Evolutionary conservation across 2,329 filamentous ascomycete species (phyloP).

Genomic region (Apiospora marii): DNA sequence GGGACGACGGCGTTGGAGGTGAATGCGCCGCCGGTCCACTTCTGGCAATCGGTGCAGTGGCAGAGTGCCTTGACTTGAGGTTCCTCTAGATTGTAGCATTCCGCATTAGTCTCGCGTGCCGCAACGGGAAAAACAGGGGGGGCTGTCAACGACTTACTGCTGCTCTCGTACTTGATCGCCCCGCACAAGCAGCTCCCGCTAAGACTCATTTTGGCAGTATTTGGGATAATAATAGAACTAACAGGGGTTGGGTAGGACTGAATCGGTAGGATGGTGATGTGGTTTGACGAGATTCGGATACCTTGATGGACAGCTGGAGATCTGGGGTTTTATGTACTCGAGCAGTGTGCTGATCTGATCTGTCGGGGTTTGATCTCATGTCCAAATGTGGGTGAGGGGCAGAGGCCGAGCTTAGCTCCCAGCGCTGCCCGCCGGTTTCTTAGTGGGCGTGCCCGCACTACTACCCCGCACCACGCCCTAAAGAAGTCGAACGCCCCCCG

Average conservation of each 20-base stretch:
- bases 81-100: not conserved
- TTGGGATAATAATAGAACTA: not conserved
- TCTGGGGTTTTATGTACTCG: slow-evolving; percentile 1
- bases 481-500: not conserved
- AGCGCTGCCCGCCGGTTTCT: not conserved
- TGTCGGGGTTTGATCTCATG: not conserved
- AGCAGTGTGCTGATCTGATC: not conserved
- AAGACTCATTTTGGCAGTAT: not conserved
- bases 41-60: slow-evolving; percentile 21
- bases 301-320: slow-evolving; percentile 3
- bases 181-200: slow-evolving; percentile 13
- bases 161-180: not conserved
- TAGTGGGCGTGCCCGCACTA: not conserved
- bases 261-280: not conserved
- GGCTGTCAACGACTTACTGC: too few relatives aligned
- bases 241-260: too few relatives aligned
- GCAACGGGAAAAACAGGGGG: too few relatives aligned
- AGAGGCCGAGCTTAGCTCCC: not conserved
- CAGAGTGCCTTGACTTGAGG: not conserved
- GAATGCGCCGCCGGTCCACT: slow-evolving; percentile 60
- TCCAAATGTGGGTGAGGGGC: not conserved
- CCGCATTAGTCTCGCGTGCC: not conserved
- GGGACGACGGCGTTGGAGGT: slow-evolving; percentile 62
- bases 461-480: not conserved
- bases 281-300: not conserved